Evolutionary conservation across 768 basidiomycete genomes (phyloP), one percentile per base, ranked within the genome.

Genomic region (Hericium alpestre): DNA sequence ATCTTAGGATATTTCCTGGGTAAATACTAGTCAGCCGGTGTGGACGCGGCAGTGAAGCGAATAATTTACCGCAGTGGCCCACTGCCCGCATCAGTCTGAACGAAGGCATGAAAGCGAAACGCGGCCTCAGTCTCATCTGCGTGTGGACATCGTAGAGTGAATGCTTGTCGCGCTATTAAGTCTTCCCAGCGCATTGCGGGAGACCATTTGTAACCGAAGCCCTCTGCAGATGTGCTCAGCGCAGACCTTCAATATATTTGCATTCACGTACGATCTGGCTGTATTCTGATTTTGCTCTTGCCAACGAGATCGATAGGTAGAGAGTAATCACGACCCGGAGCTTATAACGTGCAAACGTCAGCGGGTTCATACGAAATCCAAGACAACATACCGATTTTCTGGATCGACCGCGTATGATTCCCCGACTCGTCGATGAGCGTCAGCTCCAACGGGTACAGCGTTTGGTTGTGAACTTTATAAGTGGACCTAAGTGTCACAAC

Each of bases 171-270:
- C 2, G 79, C 70, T 22, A 93, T 73, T 1, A 99, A 74, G 62
- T 96, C 93, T 63, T 96, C 91, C 81, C 93, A 94, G 53, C 89
- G 83, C 41, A 94, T 80, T 3, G 93, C 81, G 47, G 80, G 71
- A 49, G 89, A 93, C 94, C 94, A 98, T 65, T 83, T 86, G 71
- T 96, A 97, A 18, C 93, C 93, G 65, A 98, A 97, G 15, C 96
- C 96, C 70, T 92, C 94, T 96, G 64, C 1, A 53, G 13, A 25
- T 38, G n/a, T 5, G 40, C 51, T 60, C 3, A 59, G 41, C 5
- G 25, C 11, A 32, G 10, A 37, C 20, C 12, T 13, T 18, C 22
- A 27, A 27, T 13, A n/a, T 16, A 40, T 40, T 47, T 15, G 18
- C 32, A 20, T 10, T 13, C 12, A 71, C 90, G 72, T 68, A 95